phyloP scores from a whole-genome alignment of 2,329 filamentous ascomycete species.

The Cordyceps cateniannulata region DNA sequence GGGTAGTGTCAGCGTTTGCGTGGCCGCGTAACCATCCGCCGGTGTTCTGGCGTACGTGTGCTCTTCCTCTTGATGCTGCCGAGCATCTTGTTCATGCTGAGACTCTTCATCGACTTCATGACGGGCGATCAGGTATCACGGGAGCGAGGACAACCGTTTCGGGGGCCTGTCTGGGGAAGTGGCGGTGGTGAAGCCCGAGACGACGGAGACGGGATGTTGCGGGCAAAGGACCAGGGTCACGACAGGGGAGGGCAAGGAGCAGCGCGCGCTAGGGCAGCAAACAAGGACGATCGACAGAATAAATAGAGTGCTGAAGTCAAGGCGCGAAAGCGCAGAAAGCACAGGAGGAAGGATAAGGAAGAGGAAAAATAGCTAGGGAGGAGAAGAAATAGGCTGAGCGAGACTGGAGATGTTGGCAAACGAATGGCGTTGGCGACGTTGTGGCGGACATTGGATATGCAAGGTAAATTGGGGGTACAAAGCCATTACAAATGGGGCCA shows the following conservation, averaged over 20 bases:
- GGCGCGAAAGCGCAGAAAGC: background rate
- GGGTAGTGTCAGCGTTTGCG: constrained; percentile 7
- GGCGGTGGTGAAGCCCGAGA: background rate
- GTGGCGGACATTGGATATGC: background rate
- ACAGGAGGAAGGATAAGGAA: background rate
- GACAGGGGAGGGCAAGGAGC: background rate
- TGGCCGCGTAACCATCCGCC: background rate
- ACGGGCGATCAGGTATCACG: constrained; percentile 3
- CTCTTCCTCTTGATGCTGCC: constrained; percentile 47
- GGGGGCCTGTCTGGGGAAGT: background rate
- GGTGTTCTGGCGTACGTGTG: constrained; percentile 19
- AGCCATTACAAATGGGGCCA: background rate
- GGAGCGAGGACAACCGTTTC: background rate
- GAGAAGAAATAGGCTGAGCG: background rate
- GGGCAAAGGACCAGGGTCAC: background rate
- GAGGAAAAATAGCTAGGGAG: background rate
- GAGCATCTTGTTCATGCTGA: constrained; percentile 51
- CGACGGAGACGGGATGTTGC: background rate
- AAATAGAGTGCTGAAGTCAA: background rate
- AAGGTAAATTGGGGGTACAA: background rate
- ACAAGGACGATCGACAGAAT: background rate
- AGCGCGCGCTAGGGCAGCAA: background rate
- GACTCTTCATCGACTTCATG: constrained; percentile 44
- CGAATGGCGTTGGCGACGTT: background rate
- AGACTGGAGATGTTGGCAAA: background rate